phyloP scores from a whole-genome alignment of 2,329 filamentous ascomycete species.

The Trichoderma lentiforme region DNA sequence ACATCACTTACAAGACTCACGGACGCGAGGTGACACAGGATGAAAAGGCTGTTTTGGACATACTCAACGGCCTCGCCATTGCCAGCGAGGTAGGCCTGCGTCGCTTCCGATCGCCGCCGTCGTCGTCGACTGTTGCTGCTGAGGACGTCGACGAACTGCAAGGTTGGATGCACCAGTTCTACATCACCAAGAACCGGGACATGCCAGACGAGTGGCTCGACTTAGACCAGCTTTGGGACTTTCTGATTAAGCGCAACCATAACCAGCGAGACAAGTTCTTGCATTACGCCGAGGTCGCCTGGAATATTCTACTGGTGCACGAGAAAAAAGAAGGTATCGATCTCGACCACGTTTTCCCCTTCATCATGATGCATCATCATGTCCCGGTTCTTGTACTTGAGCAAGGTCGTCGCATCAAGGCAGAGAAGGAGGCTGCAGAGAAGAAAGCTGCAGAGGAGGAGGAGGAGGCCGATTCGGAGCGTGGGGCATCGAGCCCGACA shows the following conservation, averaged over 20 bases:
- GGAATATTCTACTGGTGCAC: not conserved
- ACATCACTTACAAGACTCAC: not conserved
- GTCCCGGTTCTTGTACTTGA: not conserved
- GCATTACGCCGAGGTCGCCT: not conserved
- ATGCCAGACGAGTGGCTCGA: not conserved
- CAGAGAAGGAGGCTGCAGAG: not conserved
- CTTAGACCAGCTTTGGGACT: not conserved
- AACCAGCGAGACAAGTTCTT: not conserved
- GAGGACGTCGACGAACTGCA: not conserved
- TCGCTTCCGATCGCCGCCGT: not conserved
- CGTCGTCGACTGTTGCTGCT: not conserved
- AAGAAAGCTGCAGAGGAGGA: not conserved
- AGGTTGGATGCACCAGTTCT: not conserved
- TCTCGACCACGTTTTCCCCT: not conserved
- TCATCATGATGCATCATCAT: not conserved
- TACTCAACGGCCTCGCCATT: not conserved
- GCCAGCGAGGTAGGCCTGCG: not conserved
- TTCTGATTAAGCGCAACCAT: not conserved
- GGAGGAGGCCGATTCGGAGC: not conserved
- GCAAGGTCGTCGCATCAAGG: not conserved
- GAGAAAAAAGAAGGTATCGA: not conserved
- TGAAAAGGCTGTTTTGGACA: not conserved
- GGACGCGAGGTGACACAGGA: not conserved
- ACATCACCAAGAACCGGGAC: not conserved
- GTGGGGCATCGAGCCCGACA: not conserved